A percentile compares a stretch with the other conserved stretches of the same genome.
Evolutionary conservation across 495 filamentous ascomycete species (phyloP).

Genomic region (Mytilinidion resinicola): DNA sequence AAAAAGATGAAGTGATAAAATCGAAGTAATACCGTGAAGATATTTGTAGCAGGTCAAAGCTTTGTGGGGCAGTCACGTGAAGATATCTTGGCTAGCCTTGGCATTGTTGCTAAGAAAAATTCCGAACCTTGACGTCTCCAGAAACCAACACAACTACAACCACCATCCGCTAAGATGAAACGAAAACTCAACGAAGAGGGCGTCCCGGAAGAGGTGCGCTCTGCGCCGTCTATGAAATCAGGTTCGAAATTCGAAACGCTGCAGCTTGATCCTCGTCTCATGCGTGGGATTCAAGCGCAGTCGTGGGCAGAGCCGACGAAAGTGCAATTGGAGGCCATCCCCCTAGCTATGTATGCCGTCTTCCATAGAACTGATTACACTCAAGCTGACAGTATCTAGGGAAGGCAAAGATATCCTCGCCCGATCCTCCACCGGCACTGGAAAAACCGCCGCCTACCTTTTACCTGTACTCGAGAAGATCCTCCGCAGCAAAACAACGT

Average conservation of each 20-base stretch:
- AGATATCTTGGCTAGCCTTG: too few relatives aligned
- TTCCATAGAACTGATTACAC: neutral
- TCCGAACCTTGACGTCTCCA: neutral
- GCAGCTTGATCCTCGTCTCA: conserved; percentile 70
- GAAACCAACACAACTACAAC: conserved; percentile 4
- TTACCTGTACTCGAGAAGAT: conserved; percentile 79
- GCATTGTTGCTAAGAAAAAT: too few relatives aligned
- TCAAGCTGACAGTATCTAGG: neutral
- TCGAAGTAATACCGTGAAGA: too few relatives aligned
- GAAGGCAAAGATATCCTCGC: conserved; percentile 85
- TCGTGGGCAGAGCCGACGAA: conserved; percentile 77
- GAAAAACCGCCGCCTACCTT: conserved; percentile 97
- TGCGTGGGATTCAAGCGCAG: conserved; percentile 78
- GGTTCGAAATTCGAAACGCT: conserved; percentile 39
- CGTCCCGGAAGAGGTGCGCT: conserved; percentile 43
- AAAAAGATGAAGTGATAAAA: too few relatives aligned
- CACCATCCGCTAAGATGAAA: conserved; percentile 45
- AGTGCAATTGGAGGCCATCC: conserved; percentile 82
- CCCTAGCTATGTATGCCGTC: conserved; percentile 48
- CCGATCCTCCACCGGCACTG: conserved; percentile 29
- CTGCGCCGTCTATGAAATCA: neutral
- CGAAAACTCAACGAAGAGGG: conserved; percentile 58
- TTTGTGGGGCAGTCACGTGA: too few relatives aligned
- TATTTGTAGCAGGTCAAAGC: neutral
- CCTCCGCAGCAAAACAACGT: conserved; percentile 64